Base-by-base conservation (phyloP, 495 filamentous ascomycete species). In the Aspergillus bridgeri region DNA sequence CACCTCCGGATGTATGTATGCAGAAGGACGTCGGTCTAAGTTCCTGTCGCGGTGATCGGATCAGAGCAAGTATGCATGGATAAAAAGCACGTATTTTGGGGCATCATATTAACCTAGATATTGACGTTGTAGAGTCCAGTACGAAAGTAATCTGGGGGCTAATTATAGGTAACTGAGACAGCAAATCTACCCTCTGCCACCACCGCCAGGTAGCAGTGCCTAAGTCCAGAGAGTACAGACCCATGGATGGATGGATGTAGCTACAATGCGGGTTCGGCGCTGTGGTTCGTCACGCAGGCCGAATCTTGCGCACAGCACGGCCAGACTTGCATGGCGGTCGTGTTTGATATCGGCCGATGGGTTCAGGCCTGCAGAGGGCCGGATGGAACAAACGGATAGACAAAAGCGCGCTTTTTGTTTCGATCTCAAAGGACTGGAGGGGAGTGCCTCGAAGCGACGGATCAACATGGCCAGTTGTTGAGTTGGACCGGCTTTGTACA, bases 401-500 rank as follows among this genome's bases (percentile, higher is more conserved):
- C 25, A 3, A 27, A 27, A 21, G 21, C 21, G 46, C 20, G 5
- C n/a, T n/a, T n/a, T 47, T 18, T 47, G 18, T 19, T 9, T n/a
- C 45, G 22, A 22, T 56, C 24, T 18, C 45, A 47, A 51, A 11
- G 48, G 48, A 45, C n/a, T n/a, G n/a, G n/a, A n/a, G 42, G 11
- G n/a, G 48, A 27, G 20, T n/a, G n/a, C n/a, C n/a, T n/a, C n/a
- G n/a, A 5, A 8, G 48, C 33, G 42, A 56, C 20, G 53, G 48
- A 51, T 23, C 42, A 23, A 47, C 52, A 43, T 21, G 21, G n/a
- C 50, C 23, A n/a, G 45, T 25, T 54, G 15, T 29, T 51, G 25
- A 20, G 2, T 18, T 38, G 46, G 22, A 17, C 43, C 25, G 21
- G 17, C 18, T 56, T 46, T 56, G 53, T 55, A 56, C 59, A 60